phyloP scores from a whole-genome alignment of 352 stramenopile genomes.

The Pythium inflatum region DNA sequence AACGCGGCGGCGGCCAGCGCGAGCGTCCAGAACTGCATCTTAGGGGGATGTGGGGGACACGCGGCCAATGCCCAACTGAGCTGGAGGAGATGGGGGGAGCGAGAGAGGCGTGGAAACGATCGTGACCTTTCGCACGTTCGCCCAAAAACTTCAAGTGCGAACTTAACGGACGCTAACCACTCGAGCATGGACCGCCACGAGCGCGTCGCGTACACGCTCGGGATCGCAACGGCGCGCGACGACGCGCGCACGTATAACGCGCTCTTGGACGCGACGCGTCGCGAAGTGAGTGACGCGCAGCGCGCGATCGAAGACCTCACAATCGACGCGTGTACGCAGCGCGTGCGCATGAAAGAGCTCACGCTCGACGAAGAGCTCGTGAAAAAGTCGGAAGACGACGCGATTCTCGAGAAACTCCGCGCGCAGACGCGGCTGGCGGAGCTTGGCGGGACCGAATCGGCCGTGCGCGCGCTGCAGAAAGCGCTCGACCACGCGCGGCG shows the following conservation, averaged over 20 bases:
- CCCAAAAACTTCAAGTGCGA: slow-evolving; percentile 6
- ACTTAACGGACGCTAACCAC: not conserved
- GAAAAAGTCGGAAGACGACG: slow-evolving; percentile 46
- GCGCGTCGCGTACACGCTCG: slow-evolving; percentile 43
- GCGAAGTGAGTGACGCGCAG: slow-evolving; percentile 45
- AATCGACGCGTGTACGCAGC: slow-evolving; percentile 50
- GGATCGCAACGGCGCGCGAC: slow-evolving; percentile 45
- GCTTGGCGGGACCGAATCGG: slow-evolving; percentile 62
- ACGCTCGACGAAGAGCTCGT: slow-evolving; percentile 62
- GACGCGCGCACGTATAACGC: slow-evolving; percentile 40
- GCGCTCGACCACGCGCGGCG: slow-evolving; percentile 53
- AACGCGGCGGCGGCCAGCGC: too few species aligned
- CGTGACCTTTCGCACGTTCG: too few species aligned
- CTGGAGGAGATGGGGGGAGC: not conserved
- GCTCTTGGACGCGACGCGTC: slow-evolving; percentile 42
- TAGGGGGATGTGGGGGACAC: not conserved
- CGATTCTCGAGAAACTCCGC: slow-evolving; percentile 57
- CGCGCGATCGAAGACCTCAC: slow-evolving; percentile 54
- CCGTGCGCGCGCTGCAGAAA: slow-evolving; percentile 59
- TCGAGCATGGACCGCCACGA: slow-evolving; percentile 14
- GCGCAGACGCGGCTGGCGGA: slow-evolving; percentile 68
- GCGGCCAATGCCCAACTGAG: not conserved
- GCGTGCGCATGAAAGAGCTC: slow-evolving; percentile 62
- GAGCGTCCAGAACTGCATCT: too few species aligned
- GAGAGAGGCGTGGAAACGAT: not conserved